These are phyloP conservation scores for Nothophoma quercina DNA, from an alignment of 2,329 filamentous ascomycete genomes.

Conservation along the genomic window DNA sequence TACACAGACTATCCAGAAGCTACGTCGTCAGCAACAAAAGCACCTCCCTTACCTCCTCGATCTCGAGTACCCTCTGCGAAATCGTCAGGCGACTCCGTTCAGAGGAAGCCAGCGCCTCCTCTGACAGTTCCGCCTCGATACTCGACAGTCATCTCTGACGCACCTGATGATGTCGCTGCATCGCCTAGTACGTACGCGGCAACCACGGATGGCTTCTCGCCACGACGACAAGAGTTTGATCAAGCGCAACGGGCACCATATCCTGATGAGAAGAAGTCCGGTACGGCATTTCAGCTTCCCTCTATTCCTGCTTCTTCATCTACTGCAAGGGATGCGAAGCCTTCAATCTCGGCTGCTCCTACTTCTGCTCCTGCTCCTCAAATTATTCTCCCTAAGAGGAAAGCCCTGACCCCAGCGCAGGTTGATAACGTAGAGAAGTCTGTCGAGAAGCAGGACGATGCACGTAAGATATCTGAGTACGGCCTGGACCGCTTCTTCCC, in stretches of 20 bases:
- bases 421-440: constrained; percentile 47
- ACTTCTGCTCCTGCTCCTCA: constrained; percentile 43
- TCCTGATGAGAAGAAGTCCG: constrained; percentile 48
- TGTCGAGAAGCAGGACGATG: constrained; percentile 29
- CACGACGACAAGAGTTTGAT: constrained; percentile 27
- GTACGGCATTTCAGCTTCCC: constrained; percentile 45
- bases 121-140: constrained; percentile 53
- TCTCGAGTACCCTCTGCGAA: constrained; percentile 33
- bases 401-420: constrained; percentile 54
- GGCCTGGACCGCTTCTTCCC: constrained; percentile 12
- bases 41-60: constrained; percentile 52
- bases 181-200: constrained; percentile 51
- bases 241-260: constrained; percentile 27
- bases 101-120: constrained; percentile 54
- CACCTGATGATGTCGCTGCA: constrained; percentile 43
- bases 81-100: constrained; percentile 41
- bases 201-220: constrained; percentile 52
- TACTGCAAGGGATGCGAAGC: constrained; percentile 19
- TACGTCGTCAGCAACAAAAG: constrained; percentile 21
- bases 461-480: constrained; percentile 14
- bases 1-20: constrained; percentile 25
- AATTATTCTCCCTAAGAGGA: constrained; percentile 53
- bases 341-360: constrained; percentile 34
- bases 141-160: constrained; percentile 53
- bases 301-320: constrained; percentile 28